A percentile compares a stretch with the other conserved stretches of the same genome.
These are phyloP conservation scores for Gossypium trilobum DNA, from an alignment of 441 rosid genomes.

Conservation along the genomic window DNA sequence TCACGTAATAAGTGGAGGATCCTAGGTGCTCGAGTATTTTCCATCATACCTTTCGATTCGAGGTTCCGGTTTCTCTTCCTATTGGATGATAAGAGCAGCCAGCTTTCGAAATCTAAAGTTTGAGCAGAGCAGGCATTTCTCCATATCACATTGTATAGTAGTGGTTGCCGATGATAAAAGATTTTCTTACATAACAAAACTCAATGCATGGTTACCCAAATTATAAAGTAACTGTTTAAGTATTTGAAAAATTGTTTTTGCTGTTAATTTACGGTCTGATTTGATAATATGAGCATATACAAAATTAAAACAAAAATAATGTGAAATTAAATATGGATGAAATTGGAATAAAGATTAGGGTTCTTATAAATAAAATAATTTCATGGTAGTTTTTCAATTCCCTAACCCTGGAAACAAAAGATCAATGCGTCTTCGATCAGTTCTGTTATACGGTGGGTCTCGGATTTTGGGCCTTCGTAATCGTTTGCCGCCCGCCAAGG, in stretches of 20 bases:
- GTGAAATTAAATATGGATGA: too few relatives aligned
- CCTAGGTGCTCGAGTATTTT: slow-evolving; percentile 38
- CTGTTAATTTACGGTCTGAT: background rate
- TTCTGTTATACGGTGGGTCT: background rate
- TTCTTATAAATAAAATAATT: too few relatives aligned
- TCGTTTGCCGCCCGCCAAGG: background rate
- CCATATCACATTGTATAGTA: background rate
- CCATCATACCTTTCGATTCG: slow-evolving; percentile 45
- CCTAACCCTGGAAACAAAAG: too few relatives aligned
- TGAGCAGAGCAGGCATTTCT: background rate
- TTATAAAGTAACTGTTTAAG: background rate
- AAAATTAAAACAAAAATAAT: too few relatives aligned
- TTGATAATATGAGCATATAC: too few relatives aligned
- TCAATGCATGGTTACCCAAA: background rate
- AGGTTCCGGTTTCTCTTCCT: slow-evolving; percentile 57
- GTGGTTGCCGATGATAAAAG: background rate
- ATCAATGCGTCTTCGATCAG: too few relatives aligned
- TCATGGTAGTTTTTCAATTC: too few relatives aligned
- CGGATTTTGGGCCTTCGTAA: background rate
- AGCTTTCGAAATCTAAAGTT: background rate
- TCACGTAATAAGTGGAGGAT: slow-evolving; percentile 43
- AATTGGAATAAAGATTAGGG: too few relatives aligned
- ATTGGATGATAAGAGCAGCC: slow-evolving; percentile 13
- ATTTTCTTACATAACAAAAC: background rate
- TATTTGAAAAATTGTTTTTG: background rate